Evolutionary conservation across 192 early-diverging fungal genomes (phyloP).

Genomic region (Geranomyces michiganensis): DNA sequence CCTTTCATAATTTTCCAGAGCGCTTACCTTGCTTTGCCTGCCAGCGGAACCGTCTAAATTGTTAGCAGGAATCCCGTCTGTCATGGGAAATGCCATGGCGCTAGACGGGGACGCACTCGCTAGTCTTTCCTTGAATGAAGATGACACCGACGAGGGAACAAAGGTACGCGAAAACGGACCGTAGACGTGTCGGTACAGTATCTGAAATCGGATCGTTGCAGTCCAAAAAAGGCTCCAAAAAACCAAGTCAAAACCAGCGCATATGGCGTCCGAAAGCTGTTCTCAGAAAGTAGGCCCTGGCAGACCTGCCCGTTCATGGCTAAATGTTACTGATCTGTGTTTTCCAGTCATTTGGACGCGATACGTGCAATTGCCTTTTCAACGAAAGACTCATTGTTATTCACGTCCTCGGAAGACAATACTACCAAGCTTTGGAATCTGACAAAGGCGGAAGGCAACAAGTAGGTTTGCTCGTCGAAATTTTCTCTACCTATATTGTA

Average conservation of each 20-base stretch:
- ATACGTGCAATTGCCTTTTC: constrained; percentile 67
- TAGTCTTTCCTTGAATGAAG: constrained; percentile 33
- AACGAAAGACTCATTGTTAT: constrained; percentile 54
- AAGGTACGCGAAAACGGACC: constrained; percentile 23
- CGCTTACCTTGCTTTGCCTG: too few relatives aligned
- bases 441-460: constrained; percentile 14
- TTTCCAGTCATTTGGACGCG: constrained; percentile 69
- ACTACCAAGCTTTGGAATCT: constrained; percentile 80
- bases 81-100: constrained; percentile 26
- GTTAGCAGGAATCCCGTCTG: constrained; percentile 21
- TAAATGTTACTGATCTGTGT: neutral
- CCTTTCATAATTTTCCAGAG: too few relatives aligned
- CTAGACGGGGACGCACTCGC: constrained; percentile 35
- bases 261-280: constrained; percentile 66
- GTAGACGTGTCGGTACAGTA: neutral
- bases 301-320: neutral
- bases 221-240: constrained; percentile 11
- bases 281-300: constrained; percentile 54
- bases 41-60: neutral
- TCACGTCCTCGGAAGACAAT: constrained; percentile 79
- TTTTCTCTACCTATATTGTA: too few relatives aligned
- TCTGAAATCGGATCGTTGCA: neutral
- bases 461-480: neutral
- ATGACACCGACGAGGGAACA: constrained; percentile 37
- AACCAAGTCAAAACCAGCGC: constrained; percentile 34